Conservation (phyloP, 306 rosid genomes). For the Pyrus pyrifolia region DNA sequence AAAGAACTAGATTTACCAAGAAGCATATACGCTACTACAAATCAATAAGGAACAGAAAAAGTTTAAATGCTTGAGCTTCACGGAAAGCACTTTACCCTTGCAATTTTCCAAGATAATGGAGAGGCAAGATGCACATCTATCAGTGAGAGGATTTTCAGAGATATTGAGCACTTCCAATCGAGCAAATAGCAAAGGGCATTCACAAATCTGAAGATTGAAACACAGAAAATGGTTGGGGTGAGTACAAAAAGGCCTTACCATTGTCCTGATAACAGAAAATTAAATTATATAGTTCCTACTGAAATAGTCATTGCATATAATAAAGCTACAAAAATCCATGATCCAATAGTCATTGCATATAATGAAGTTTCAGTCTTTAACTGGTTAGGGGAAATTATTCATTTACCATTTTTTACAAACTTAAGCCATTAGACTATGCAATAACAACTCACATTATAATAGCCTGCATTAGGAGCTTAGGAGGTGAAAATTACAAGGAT, state of each 20-base stretch:
- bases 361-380: no score
- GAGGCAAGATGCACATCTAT: conserved; percentile 80
- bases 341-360: not conserved
- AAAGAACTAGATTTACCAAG: not conserved
- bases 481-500: not conserved
- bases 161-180: conserved; percentile 83
- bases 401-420: no score
- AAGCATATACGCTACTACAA: not conserved
- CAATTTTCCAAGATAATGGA: conserved; percentile 71
- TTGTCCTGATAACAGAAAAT: not conserved
- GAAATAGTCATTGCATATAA: not conserved
- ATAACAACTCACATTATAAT: not conserved
- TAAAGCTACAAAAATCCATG: not conserved
- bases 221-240: not conserved
- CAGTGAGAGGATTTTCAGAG: conserved; percentile 89
- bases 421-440: not conserved
- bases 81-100: conserved; percentile 47
- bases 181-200: conserved; percentile 65
- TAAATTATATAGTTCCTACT: not conserved
- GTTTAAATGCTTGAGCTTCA: conserved; percentile 14
- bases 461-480: not conserved
- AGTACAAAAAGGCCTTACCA: not conserved
- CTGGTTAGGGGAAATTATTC: no score
- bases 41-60: conserved; percentile 11
- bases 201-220: conserved; percentile 61